Percentiles rank a stretch among this genome's conserved stretches.
Evolutionary conservation across 805 yeast genomes (phyloP).

Genomic region (Geotrichum ghanense): DNA sequence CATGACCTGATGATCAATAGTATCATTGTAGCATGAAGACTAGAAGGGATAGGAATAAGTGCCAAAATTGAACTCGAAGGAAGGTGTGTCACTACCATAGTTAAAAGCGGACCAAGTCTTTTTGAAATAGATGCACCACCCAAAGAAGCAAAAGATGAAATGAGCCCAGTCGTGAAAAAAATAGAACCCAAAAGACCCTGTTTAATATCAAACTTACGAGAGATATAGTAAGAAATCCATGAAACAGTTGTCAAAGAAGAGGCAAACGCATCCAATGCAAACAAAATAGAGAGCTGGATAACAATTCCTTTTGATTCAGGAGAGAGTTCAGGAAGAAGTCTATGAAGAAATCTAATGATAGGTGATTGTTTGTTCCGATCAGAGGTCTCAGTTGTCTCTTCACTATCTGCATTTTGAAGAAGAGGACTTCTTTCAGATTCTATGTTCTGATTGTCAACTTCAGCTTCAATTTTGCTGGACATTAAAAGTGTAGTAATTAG

Average conservation of each 20-base stretch:
- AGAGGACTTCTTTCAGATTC: conserved; percentile 9
- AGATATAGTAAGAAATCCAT: conserved; percentile 74
- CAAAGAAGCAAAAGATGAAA: conserved; percentile 52
- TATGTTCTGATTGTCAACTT: conserved; percentile 3
- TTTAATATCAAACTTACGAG: conserved; percentile 39
- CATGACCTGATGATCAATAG: conserved; percentile 46
- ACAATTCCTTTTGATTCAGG: conserved; percentile 18
- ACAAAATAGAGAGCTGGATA: conserved; percentile 25
- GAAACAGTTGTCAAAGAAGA: conserved; percentile 73
- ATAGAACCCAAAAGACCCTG: conserved; percentile 54
- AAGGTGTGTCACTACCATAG: conserved; percentile 61
- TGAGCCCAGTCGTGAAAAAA: conserved; percentile 52
- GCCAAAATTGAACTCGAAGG: conserved; percentile 61
- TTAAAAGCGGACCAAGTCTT: conserved; percentile 61
- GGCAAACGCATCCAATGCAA: conserved; percentile 77
- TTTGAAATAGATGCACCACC: conserved; percentile 33
- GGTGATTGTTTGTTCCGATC: background rate
- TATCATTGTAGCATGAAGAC: conserved; percentile 33
- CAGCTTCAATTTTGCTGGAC: conserved; percentile 23
- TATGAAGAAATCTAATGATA: background rate
- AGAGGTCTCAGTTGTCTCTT: conserved; percentile 4
- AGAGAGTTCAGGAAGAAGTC: conserved; percentile 16
- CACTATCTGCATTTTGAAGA: conserved; percentile 4
- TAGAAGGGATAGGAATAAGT: conserved; percentile 37
- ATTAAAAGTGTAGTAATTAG: conserved; percentile 33